Percentiles rank a stretch among this genome's conserved stretches.
Evolutionary conservation across 495 filamentous ascomycete genomes (phyloP).

Genomic region (Penicillium tannophilum): DNA sequence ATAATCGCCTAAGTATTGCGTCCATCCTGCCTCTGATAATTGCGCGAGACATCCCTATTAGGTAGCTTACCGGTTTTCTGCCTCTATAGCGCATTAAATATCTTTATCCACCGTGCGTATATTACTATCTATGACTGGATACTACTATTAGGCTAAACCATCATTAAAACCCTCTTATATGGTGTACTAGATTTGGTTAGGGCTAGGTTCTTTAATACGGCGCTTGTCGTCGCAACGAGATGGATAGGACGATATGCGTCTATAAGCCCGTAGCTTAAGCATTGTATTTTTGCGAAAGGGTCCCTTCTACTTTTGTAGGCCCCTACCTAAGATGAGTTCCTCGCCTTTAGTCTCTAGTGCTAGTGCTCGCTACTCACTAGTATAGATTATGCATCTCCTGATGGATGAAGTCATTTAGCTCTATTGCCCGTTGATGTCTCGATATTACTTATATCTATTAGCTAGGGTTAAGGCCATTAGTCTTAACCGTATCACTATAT

Average conservation of each 20-base stretch:
- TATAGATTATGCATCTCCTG: not conserved
- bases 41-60: not conserved
- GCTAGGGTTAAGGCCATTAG: not conserved
- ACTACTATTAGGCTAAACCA: not conserved
- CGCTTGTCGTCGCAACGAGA: not conserved
- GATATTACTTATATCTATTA: not conserved
- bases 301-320: not conserved
- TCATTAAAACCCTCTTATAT: not conserved
- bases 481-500: conserved; percentile 1
- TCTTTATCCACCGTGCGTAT: not conserved
- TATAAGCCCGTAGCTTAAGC: conserved; percentile 1
- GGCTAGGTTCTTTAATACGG: not conserved
- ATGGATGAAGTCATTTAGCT: not conserved
- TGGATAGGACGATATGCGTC: not conserved
- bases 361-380: not conserved
- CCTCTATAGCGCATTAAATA: not conserved
- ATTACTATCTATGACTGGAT: not conserved
- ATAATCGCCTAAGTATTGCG: not conserved
- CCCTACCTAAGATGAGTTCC: conserved; percentile 1
- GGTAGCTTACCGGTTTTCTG: conserved; percentile 1
- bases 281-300: conserved; percentile 3
- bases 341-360: not conserved
- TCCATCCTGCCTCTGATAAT: not conserved
- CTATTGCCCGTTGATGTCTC: not conserved
- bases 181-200: not conserved